Percentiles rank a stretch among this genome's conserved stretches.
Evolutionary conservation across 306 rosid genomes (phyloP).

Genomic region (Casuarina equisetifolia): DNA sequence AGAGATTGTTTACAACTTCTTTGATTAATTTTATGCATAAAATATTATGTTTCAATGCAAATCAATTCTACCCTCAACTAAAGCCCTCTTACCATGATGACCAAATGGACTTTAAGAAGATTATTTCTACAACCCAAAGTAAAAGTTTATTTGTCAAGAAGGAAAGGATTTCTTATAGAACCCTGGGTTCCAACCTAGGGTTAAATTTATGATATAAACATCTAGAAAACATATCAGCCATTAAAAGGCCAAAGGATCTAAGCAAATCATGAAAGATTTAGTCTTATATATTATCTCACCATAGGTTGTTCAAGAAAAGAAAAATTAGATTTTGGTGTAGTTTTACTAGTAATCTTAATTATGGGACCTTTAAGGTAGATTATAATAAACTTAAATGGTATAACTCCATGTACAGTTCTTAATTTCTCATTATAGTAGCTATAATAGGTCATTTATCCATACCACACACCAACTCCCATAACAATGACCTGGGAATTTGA

Average conservation of each 20-base stretch:
- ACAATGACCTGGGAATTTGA: background rate
- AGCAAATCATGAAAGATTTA: constrained; percentile 4
- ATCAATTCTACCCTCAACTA: background rate
- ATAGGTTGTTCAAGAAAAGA: background rate
- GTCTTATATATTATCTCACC: background rate
- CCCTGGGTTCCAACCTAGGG: constrained; percentile 7
- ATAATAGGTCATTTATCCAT: background rate
- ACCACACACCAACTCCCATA: background rate
- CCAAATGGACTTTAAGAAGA: background rate
- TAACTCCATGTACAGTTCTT: background rate
- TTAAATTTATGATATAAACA: constrained; percentile 3
- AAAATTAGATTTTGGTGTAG: background rate
- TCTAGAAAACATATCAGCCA: background rate
- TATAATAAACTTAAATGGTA: background rate
- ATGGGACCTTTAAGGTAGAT: background rate
- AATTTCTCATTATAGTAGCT: background rate
- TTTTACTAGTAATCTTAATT: constrained; percentile 15
- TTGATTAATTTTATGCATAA: background rate
- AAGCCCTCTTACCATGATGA: background rate
- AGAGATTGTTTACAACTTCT: constrained; percentile 6
- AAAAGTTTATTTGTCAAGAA: background rate
- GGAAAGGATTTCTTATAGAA: background rate
- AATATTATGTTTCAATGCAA: background rate
- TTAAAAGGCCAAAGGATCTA: constrained; percentile 11
- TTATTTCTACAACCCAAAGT: background rate